Conservation (phyloP, 306 rosid genomes). For the Quercus wislizeni region DNA sequence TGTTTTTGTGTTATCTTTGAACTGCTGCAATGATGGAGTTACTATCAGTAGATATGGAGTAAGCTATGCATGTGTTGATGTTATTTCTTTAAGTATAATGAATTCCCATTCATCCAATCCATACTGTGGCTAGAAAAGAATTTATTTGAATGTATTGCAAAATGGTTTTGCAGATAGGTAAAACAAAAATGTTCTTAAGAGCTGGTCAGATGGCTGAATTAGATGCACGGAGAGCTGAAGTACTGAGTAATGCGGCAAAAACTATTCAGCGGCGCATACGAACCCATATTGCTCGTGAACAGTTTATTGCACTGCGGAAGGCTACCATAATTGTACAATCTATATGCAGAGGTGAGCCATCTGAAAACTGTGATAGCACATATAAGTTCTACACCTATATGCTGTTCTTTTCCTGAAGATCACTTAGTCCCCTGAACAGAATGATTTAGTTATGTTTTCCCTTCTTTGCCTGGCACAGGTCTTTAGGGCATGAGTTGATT, state of each 20-base stretch:
- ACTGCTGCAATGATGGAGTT: slow-evolving; percentile 13
- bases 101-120: slow-evolving; percentile 12
- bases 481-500: slow-evolving; percentile 19
- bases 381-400: slow-evolving; percentile 20
- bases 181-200: slow-evolving; percentile 90
- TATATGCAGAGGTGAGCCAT: slow-evolving; percentile 76
- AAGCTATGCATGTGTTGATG: slow-evolving; percentile 1
- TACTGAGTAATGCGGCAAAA: slow-evolving; percentile 82
- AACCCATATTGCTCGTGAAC: slow-evolving; percentile 77
- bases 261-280: slow-evolving; percentile 75
- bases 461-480: neutral
- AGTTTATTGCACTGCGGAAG: slow-evolving; percentile 70
- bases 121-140: slow-evolving; percentile 16
- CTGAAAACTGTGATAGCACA: slow-evolving; percentile 18
- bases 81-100: neutral
- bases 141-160: slow-evolving; percentile 24
- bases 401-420: slow-evolving; percentile 8
- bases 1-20: neutral
- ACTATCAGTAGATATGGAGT: neutral
- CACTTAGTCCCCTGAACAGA: slow-evolving; percentile 14
- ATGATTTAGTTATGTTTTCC: neutral
- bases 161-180: slow-evolving; percentile 74
- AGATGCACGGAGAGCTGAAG: slow-evolving; percentile 87
- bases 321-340: slow-evolving; percentile 69
- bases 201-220: slow-evolving; percentile 99